Evolutionary conservation across 1,139 yeast genomes (phyloP), one percentile per base, ranked within the genome.

Genomic region (Taphrina populina): DNA sequence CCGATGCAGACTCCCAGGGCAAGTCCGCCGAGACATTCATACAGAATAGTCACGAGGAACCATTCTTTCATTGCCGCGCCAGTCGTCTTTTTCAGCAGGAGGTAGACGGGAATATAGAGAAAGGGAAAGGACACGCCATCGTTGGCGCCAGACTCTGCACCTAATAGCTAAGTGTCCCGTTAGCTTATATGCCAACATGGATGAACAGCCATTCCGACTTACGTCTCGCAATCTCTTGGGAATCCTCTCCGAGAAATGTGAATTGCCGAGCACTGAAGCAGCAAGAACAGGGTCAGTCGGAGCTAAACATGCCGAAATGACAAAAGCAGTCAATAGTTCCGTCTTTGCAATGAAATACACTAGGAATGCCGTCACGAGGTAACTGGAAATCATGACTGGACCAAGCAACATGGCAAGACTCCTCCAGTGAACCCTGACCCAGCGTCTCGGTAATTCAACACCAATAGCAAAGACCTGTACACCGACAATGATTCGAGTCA

Each of bases 91-190:
- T 49, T 49, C 34, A 49, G 30, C 1, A 49, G 46, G 33, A 49
- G 19, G 20, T 27, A 30, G 46, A 41, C 30, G 8, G 54, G 54
- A 5, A 49, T 21, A 30, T 39, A 49, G 20, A 49, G 23, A 19
- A 49, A 49, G 11, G 54, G 54, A 32, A 37, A 49, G 11, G 54
- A 49, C n/a, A 49, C 54, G 26, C 54, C 54, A 13, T 49, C 54
- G n/a, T 49, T 49, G 11, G 39, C 54, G 33, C 54, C 54, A 37
- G 46, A 37, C n/a, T 49, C 54, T 17, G 54, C 54, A 2, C 46
- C 54, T 4, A 49, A 24, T 33, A 49, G 11, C 47, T 43, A 43
- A 2, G 2, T 11, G 36, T 7, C 4, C 5, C 4, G 26, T 41
- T 24, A 41, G 46, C 44, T 3, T 13, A 11, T 30, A 15, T 15